Evolutionary conservation across 176 grass and related monocot species (phyloP), one percentile per base, ranked within the genome.

Genomic region (Paspalum notatum): DNA sequence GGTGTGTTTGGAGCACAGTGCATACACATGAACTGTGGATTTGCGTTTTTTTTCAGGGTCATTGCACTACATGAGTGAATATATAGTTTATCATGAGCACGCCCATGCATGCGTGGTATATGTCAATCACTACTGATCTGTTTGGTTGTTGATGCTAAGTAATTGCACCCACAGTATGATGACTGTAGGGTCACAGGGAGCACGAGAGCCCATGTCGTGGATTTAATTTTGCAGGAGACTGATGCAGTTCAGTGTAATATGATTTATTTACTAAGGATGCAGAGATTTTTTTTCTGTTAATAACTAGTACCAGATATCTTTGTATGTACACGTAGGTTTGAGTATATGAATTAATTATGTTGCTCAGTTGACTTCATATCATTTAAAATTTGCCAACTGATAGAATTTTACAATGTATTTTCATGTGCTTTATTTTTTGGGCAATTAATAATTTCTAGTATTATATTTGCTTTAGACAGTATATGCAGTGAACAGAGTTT

Each of bases 121-220:
- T 66, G 46, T 13, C 72, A 47, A 77, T 87, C 68, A 70, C 32
- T 42, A 82, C 82, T 61, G 66, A 15, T 56, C 3, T 45, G 58
- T 78, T 66, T 78, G 42, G 74, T 73, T 40, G 68, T 22, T 74
- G 74, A 74, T 59, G 26, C 26, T 71, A 73, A 73, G 42, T 82
- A 77, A 82, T 71, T 58, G 75, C 72, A 22, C 25, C 43, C n/a
- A 71, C 48, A 44, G 9, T 66, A 71, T 87, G 73, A 72, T 83
- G 66, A 62, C 9, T 20, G 66, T 49, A 39, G 79, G 21, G 54
- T 48, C 78, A 62, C 37, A 55, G 42, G 62, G 7, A 50, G 70
- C 83, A 65, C 47, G 27, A 45, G 47, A 61, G 66, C 54, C 13
- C 62, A 21, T 7, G n/a, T 74, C 26, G 37, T 83, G 73, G 79